A percentile compares a stretch with the other conserved stretches of the same genome.
These are phyloP conservation scores for Ceratocystis lukuohia DNA, from an alignment of 2,329 filamentous ascomycete species.

Conservation along the genomic window DNA sequence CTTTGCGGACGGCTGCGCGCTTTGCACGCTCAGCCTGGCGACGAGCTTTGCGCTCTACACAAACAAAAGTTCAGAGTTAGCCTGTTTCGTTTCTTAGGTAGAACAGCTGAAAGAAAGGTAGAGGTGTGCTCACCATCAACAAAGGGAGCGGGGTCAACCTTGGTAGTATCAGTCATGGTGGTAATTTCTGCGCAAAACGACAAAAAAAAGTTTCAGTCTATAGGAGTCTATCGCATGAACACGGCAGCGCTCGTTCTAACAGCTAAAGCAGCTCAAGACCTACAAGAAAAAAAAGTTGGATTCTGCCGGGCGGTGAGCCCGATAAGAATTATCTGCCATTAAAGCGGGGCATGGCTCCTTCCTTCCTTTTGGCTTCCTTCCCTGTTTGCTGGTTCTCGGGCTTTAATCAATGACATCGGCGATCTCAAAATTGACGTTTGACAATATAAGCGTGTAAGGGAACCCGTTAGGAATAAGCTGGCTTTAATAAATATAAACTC, in stretches of 20 bases:
- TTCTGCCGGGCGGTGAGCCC: slow-evolving; percentile 17
- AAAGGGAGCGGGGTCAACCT: slow-evolving; percentile 9
- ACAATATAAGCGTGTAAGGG: neutral
- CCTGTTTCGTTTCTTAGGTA: neutral
- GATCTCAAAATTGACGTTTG: neutral
- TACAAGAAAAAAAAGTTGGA: slow-evolving; percentile 18
- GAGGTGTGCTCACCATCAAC: slow-evolving; percentile 15
- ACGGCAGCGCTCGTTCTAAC: too few species aligned
- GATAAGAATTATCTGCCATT: slow-evolving; percentile 13
- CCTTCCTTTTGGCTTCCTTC: neutral
- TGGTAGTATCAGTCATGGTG: slow-evolving; percentile 9
- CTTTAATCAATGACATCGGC: neutral
- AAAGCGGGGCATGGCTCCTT: neutral
- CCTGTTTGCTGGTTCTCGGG: neutral
- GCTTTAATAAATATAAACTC: too few species aligned
- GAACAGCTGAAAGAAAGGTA: neutral
- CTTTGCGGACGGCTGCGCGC: slow-evolving; percentile 12
- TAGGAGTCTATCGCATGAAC: too few species aligned
- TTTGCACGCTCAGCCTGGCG: slow-evolving; percentile 18
- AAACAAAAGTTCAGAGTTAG: neutral
- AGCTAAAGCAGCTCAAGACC: too few species aligned
- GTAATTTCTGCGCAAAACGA: neutral
- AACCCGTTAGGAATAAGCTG: neutral
- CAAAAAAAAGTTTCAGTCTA: neutral
- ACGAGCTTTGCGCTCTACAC: slow-evolving; percentile 18